Percentiles rank a stretch among this genome's conserved stretches.
These are phyloP conservation scores for Apiospora malaysiana DNA, from an alignment of 2,329 filamentous ascomycete species.

Conservation along the genomic window DNA sequence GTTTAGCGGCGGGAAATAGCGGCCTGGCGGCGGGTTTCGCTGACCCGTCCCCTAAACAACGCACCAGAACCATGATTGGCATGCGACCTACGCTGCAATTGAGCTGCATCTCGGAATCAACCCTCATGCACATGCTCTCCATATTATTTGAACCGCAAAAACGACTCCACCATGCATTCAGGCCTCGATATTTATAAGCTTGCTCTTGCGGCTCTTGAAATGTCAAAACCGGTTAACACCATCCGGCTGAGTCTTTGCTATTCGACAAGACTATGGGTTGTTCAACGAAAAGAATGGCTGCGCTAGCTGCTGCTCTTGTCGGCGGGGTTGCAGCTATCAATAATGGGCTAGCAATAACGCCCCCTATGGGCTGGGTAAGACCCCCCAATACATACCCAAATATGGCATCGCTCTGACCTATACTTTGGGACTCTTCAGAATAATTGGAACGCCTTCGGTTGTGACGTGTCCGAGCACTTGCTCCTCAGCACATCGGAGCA, in stretches of 20 bases:
- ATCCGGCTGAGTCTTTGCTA: no score
- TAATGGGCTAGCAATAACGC: conserved; percentile 30
- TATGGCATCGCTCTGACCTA: not conserved
- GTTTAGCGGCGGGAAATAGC: not conserved
- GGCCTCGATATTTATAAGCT: not conserved
- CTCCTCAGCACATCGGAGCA: conserved; percentile 23
- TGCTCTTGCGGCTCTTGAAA: not conserved
- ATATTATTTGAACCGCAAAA: conserved; percentile 21
- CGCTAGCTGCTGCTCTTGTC: conserved; percentile 24
- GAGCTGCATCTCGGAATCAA: not conserved
- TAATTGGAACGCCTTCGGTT: conserved; percentile 34
- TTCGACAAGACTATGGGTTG: not conserved
- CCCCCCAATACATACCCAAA: not conserved
- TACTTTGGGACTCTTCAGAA: not conserved
- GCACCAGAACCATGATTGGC: not conserved
- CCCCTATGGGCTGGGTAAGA: conserved; percentile 31
- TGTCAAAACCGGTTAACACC: not conserved
- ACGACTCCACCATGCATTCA: not conserved
- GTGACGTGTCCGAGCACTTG: conserved; percentile 29
- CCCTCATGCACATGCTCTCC: not conserved
- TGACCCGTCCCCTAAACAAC: not conserved
- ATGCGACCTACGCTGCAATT: not conserved
- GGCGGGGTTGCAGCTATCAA: conserved; percentile 27
- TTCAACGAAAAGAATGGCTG: not conserved
- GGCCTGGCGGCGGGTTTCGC: not conserved